These are phyloP conservation scores for Torulaspora pretoriensis DNA, from an alignment of 1,139 yeast genomes.

Conservation along the genomic window DNA sequence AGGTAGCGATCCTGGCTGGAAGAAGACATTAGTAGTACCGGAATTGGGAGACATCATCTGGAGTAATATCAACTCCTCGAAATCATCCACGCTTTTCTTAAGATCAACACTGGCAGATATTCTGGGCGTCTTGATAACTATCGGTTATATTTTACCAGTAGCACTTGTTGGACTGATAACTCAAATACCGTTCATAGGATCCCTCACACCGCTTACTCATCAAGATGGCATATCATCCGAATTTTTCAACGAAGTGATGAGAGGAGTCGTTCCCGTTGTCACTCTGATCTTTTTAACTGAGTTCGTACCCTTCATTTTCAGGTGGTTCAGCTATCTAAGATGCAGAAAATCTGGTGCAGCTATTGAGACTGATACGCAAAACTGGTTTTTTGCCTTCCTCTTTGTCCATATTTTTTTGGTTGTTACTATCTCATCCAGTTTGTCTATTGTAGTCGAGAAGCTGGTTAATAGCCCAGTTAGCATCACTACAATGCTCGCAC, in stretches of 20 bases:
- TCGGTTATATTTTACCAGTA: conserved; percentile 68
- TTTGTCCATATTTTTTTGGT: conserved; percentile 81
- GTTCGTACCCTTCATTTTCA: conserved; percentile 48
- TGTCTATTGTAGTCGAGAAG: conserved; percentile 61
- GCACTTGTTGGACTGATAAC: conserved; percentile 65
- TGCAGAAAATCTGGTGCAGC: conserved; percentile 54
- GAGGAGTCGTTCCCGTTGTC: conserved; percentile 59
- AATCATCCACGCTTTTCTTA: conserved; percentile 36
- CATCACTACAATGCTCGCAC: conserved; percentile 65
- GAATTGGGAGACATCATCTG: conserved; percentile 59
- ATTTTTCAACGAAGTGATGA: conserved; percentile 47
- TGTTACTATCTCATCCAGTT: conserved; percentile 79
- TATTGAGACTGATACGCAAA: conserved; percentile 56
- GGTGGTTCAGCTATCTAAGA: conserved; percentile 47
- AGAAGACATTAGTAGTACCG: conserved; percentile 45
- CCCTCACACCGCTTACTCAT: conserved; percentile 43
- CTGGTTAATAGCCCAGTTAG: conserved; percentile 67
- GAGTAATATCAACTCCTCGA: conserved; percentile 47
- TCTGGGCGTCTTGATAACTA: conserved; percentile 44
- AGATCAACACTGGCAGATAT: conserved; percentile 44
- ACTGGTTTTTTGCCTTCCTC: conserved; percentile 65
- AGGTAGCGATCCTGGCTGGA: conserved; percentile 42
- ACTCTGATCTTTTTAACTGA: conserved; percentile 57
- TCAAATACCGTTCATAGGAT: conserved; percentile 57
- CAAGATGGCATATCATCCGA: conserved; percentile 54